Evolutionary conservation across 2,329 filamentous ascomycete species (phyloP).

Genomic region (Ophiocordyceps camponoti-saundersi): DNA sequence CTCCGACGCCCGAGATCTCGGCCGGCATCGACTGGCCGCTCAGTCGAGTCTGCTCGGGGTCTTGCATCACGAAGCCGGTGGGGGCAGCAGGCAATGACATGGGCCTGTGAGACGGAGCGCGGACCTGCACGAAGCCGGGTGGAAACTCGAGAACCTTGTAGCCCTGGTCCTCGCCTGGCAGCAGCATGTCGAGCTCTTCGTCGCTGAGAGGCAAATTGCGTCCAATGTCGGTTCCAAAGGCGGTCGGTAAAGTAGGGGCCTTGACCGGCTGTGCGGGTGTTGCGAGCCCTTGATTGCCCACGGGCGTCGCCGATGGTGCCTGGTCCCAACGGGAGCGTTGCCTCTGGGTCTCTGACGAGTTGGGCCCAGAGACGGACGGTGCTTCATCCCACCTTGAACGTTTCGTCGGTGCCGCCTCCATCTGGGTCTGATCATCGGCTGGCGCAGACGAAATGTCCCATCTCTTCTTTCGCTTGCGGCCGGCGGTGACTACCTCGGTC

Average conservation of each 20-base stretch:
- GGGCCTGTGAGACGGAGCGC: constrained; percentile 58
- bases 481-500: constrained; percentile 42
- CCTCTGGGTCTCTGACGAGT: constrained; percentile 44
- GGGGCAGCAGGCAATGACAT: constrained; percentile 59
- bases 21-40: constrained; percentile 85
- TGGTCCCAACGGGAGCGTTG: constrained; percentile 85
- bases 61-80: constrained; percentile 92
- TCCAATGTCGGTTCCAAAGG: constrained; percentile 66
- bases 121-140: constrained; percentile 75
- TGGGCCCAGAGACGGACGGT: constrained; percentile 36
- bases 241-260: constrained; percentile 29
- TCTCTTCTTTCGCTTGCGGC: constrained; percentile 78
- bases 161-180: constrained; percentile 75
- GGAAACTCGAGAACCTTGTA: constrained; percentile 87
- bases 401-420: constrained; percentile 45
- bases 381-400: constrained; percentile 81
- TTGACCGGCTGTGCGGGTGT: constrained; percentile 64
- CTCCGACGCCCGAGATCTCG: constrained; percentile 89
- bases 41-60: constrained; percentile 67
- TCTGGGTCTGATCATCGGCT: constrained; percentile 28
- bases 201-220: constrained; percentile 76
- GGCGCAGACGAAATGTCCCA: constrained; percentile 68
- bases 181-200: constrained; percentile 82
- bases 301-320: constrained; percentile 64
- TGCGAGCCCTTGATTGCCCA: constrained; percentile 55